Conservation (phyloP, 2,329 filamentous ascomycete genomes). For the Thelonectria olida region DNA sequence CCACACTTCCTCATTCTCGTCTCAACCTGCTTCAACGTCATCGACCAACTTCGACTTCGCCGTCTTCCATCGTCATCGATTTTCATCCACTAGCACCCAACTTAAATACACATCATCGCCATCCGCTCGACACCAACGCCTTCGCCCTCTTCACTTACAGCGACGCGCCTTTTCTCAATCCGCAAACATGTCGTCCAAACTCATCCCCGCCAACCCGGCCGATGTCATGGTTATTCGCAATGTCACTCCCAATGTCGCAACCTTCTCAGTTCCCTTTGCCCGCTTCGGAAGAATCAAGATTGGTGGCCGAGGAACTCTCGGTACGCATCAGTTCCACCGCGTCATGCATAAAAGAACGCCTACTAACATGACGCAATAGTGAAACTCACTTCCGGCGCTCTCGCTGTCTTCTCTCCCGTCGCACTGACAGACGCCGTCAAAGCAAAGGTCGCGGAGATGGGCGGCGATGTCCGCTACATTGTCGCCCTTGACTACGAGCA, state of each 20-base stretch:
- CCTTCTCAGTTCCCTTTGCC: conserved; percentile 83
- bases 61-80: not conserved
- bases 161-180: conserved; percentile 21
- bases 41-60: not conserved
- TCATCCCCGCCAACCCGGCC: conserved; percentile 76
- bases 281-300: conserved; percentile 83
- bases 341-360: not conserved
- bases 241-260: conserved; percentile 80
- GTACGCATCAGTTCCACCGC: conserved; percentile 54
- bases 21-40: not conserved
- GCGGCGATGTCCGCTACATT: conserved; percentile 82
- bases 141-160: not conserved
- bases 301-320: conserved; percentile 86
- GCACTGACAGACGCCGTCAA: conserved; percentile 81
- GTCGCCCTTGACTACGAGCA: conserved; percentile 91
- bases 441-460: conserved; percentile 69
- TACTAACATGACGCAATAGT: conserved; percentile 58
- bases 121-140: not conserved
- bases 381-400: conserved; percentile 76
- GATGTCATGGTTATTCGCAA: conserved; percentile 92
- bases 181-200: conserved; percentile 65
- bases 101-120: not conserved
- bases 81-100: not conserved
- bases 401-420: conserved; percentile 93
- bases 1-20: no score